Evolutionary conservation across 2,329 filamentous ascomycete species (phyloP).

Genomic region (Fusarium tanahbumbuense): DNA sequence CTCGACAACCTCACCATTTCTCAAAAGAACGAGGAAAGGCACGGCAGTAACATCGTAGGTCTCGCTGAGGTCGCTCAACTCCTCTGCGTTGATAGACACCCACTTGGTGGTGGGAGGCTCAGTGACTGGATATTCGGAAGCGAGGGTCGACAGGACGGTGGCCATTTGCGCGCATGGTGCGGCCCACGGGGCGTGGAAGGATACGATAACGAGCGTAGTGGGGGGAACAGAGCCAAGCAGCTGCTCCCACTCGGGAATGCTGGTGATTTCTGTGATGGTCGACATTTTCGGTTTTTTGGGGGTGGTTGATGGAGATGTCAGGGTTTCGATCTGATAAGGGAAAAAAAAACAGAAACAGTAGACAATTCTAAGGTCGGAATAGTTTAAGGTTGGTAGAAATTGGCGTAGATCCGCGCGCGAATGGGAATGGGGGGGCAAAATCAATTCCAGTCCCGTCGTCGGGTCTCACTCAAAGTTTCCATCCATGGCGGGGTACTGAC

Average conservation of each 20-base stretch:
- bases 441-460: background rate
- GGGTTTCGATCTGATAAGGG: conserved; percentile 39
- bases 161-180: conserved; percentile 96
- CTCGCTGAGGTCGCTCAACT: conserved; percentile 91
- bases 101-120: conserved; percentile 78
- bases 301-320: conserved; percentile 12
- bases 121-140: conserved; percentile 81
- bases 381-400: conserved; percentile 7
- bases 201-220: conserved; percentile 82
- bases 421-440: conserved; percentile 22
- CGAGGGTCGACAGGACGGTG: conserved; percentile 85
- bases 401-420: conserved; percentile 20
- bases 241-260: conserved; percentile 77
- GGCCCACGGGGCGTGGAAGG: conserved; percentile 97
- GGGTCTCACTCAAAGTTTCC: conserved; percentile 24
- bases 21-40: conserved; percentile 87
- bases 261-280: conserved; percentile 80
- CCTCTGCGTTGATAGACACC: conserved; percentile 93
- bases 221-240: conserved; percentile 74
- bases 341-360: conserved; percentile 1
- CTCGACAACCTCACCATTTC: conserved; percentile 80
- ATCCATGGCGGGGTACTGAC: conserved; percentile 43
- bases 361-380: conserved; percentile 19
- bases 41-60: conserved; percentile 94
- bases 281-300: conserved; percentile 68